Conservation (phyloP, 1,284 basidiomycete species). For the Mycosarcoma mackinlayi region DNA sequence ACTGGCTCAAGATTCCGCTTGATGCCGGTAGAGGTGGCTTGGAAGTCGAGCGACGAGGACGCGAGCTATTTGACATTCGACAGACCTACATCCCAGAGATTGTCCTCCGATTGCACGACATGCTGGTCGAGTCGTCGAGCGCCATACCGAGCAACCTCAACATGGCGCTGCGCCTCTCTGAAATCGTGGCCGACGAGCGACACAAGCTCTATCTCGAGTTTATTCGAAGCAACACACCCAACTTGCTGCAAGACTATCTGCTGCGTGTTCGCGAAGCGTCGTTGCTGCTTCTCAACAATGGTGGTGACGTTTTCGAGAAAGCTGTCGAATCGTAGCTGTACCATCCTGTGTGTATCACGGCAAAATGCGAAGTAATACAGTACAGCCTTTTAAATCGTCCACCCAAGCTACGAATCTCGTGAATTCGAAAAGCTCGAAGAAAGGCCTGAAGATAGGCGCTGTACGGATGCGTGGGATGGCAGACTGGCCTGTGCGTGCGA, state of each 20-base stretch:
- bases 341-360: neutral
- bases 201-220: conserved; percentile 90
- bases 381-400: no score
- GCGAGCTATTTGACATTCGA: conserved; percentile 82
- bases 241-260: conserved; percentile 61
- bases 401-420: no score
- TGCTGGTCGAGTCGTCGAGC: conserved; percentile 77
- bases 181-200: conserved; percentile 87
- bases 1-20: conserved; percentile 71
- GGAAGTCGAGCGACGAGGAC: conserved; percentile 74
- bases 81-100: conserved; percentile 91
- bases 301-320: conserved; percentile 47
- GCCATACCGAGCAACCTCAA: conserved; percentile 81
- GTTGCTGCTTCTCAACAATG: conserved; percentile 37
- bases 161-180: conserved; percentile 79
- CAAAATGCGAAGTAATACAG: no score
- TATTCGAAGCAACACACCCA: conserved; percentile 71
- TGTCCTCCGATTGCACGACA: conserved; percentile 82
- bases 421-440: no score
- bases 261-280: conserved; percentile 60
- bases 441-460: no score
- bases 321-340: conserved; percentile 27
- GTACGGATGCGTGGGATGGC: no score
- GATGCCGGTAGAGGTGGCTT: conserved; percentile 16
- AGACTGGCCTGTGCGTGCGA: no score